phyloP scores from a whole-genome alignment of 108 stramenopile genomes.

The Parmales sp. region DNA sequence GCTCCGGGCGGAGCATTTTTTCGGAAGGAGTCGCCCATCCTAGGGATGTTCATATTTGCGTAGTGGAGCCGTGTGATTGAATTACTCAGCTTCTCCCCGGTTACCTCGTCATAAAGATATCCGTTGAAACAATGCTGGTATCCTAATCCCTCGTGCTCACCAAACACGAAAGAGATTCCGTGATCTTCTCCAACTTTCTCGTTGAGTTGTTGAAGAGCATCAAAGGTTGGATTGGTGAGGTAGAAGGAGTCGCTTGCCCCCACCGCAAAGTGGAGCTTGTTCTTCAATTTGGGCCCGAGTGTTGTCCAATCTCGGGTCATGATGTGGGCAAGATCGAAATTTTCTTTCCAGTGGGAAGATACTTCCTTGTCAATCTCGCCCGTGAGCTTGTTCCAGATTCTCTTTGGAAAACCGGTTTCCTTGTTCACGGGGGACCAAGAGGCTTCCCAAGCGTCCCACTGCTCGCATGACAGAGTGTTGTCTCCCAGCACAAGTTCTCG shows the following conservation, averaged over 20 bases:
- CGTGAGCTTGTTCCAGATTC: background rate
- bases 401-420: background rate
- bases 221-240: background rate
- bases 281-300: background rate
- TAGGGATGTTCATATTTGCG: background rate
- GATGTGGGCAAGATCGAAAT: background rate
- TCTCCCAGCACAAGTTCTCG: conserved; percentile 4
- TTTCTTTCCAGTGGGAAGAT: background rate
- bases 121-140: conserved; percentile 6
- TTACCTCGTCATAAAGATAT: background rate
- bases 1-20: background rate
- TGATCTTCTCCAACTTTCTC: background rate
- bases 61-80: background rate
- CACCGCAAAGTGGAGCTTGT: background rate
- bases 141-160: background rate
- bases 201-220: background rate
- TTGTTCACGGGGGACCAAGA: conserved; percentile 3
- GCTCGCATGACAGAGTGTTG: background rate
- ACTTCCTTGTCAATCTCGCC: conserved; percentile 8
- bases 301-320: background rate
- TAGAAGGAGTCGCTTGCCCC: background rate
- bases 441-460: conserved; percentile 8
- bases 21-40: background rate
- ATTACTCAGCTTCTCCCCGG: background rate
- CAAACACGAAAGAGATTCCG: background rate